phyloP scores from a whole-genome alignment of 768 basidiomycete species.

The Rhodotorula paludigena region DNA sequence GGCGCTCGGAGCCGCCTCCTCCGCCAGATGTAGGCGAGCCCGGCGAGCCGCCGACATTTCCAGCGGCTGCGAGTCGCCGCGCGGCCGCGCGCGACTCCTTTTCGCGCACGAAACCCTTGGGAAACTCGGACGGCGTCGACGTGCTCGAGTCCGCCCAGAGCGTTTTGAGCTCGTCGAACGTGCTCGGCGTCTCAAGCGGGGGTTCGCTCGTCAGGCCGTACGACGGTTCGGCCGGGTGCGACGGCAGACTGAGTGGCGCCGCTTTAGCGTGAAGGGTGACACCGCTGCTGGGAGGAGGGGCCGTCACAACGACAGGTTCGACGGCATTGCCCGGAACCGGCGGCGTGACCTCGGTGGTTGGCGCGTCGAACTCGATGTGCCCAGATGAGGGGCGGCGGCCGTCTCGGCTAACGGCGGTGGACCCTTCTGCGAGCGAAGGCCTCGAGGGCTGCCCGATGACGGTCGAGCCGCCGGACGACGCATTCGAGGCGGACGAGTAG shows the following conservation, averaged over 20 bases:
- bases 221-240: not conserved
- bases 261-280: not conserved
- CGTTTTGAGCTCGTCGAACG: not conserved
- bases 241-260: not conserved
- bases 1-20: no score
- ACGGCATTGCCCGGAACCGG: no score
- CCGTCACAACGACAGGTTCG: no score
- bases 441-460: not conserved
- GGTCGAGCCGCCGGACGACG: conserved; percentile 5
- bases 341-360: no score
- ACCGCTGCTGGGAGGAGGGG: no score
- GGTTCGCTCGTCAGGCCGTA: not conserved
- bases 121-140: not conserved
- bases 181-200: not conserved
- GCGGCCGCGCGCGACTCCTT: conserved; percentile 1
- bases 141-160: not conserved
- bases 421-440: no score
- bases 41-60: no score
- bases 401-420: no score
- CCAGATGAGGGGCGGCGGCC: no score
- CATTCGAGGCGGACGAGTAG: not conserved
- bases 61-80: not conserved
- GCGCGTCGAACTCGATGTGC: no score
- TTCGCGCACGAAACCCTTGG: not conserved
- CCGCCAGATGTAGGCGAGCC: no score